Evolutionary conservation across 2,329 filamentous ascomycete species (phyloP), one percentile per base, ranked within the genome.

Genomic region (Pseudogymnoascus pannorum): DNA sequence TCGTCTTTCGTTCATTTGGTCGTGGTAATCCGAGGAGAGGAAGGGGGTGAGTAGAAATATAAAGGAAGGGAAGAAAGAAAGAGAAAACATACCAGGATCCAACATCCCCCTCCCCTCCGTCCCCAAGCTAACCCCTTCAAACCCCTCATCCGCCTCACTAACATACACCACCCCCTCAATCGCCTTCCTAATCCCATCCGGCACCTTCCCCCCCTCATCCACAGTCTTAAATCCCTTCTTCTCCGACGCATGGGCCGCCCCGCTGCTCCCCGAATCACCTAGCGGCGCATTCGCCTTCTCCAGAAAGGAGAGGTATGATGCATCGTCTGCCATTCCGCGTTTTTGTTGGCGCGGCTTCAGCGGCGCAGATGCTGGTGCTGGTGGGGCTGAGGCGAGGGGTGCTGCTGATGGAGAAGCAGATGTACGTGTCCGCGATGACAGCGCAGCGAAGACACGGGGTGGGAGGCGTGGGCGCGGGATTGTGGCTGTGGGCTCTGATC

Each of bases 61-160:
- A n/a, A n/a, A n/a, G n/a, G n/a, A n/a, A n/a, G n/a, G n/a, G 64
- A 51, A 59, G 36, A 64, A 58, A 58, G 61, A 60, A 4, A 51
- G 36, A 61, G 9, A 35, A 61, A 66, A 76, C 80, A 68, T 71
- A 88, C 86, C 79, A 73, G 87, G 86, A 66, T 83, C 79, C 1
- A 86, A 84, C 68, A 88, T 70, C 3, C 78, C 77, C 58, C 71
- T 74, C 64, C 81, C 80, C 18, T 78, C 73, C 76, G 82, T 90
- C 66, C 78, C 80, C 66, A 96, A 72, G 60, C 82, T 84, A 5
- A 96, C 89, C 3, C 86, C 84, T 72, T 89, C 85, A 74, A 96
- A 96, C 4, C 88, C 87, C 78, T 95, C 91, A 72, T 96, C 92
- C 29, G 90, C 85, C 63, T 96, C 92, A 64, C 88, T 94, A 14